These are phyloP conservation scores for Papilionanthe hybrid DNA, from an alignment of 116 monocot species.

Conservation along the genomic window DNA sequence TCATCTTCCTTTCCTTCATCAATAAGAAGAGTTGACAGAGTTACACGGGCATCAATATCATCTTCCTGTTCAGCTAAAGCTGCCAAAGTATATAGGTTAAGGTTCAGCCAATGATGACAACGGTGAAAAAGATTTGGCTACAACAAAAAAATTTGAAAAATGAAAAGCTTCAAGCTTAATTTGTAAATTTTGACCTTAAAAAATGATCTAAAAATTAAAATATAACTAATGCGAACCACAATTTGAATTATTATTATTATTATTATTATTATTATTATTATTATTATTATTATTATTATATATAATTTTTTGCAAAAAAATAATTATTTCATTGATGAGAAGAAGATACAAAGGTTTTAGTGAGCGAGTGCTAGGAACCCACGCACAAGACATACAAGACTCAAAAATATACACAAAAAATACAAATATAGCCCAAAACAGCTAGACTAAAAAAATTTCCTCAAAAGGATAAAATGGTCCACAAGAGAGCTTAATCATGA, in stretches of 20 bases:
- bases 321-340: too few relatives aligned
- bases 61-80: constrained; percentile 63
- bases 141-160: background rate
- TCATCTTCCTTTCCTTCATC: constrained; percentile 73
- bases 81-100: constrained; percentile 27
- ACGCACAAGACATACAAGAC: too few relatives aligned
- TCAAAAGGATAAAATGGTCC: too few relatives aligned
- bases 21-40: constrained; percentile 64
- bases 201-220: background rate
- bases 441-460: too few relatives aligned
- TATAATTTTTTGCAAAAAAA: too few relatives aligned
- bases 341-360: too few relatives aligned
- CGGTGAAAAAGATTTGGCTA: background rate
- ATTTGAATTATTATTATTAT: background rate
- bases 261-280: too few relatives aligned
- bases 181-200: background rate
- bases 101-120: constrained; percentile 3
- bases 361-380: too few relatives aligned
- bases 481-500: too few relatives aligned
- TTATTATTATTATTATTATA: too few relatives aligned
- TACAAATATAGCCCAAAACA: too few relatives aligned
- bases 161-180: background rate
- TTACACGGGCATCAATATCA: constrained; percentile 64
- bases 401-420: too few relatives aligned
- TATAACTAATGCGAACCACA: background rate